Conservation (phyloP, 192 early-diverging fungal genomes). For the Glomus cerebriforme region DNA sequence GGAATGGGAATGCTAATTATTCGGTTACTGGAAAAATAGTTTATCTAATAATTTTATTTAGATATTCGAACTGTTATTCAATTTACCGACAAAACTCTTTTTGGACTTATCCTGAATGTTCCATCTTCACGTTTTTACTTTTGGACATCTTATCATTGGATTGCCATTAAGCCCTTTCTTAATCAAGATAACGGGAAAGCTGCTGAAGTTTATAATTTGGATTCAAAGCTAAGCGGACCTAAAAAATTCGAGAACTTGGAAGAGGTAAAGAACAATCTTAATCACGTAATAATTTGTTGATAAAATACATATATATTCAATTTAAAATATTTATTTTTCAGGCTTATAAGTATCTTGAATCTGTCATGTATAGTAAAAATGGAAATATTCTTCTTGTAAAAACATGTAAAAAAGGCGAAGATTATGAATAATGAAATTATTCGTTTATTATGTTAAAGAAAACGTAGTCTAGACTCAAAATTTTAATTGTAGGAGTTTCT, state of each 20-base stretch:
- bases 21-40: no score
- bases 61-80: slow-evolving; percentile 31
- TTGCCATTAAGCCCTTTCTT: slow-evolving; percentile 27
- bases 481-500: no score
- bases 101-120: slow-evolving; percentile 26
- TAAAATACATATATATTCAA: neutral
- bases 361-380: neutral
- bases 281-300: neutral
- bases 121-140: neutral
- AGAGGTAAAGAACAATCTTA: neutral
- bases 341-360: slow-evolving; percentile 9
- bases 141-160: slow-evolving; percentile 27
- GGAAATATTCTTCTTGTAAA: slow-evolving; percentile 11
- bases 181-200: neutral
- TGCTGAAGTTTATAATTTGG: slow-evolving; percentile 10
- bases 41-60: neutral
- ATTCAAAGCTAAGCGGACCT: slow-evolving; percentile 14
- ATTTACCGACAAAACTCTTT: slow-evolving; percentile 27
- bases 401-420: neutral
- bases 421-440: no score
- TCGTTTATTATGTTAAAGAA: no score
- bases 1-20: neutral
- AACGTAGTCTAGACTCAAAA: no score
- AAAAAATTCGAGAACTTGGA: neutral
- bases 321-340: neutral